Evolutionary conservation across 2,329 filamentous ascomycete species (phyloP).

Genomic region (Botrytis fragariae): DNA sequence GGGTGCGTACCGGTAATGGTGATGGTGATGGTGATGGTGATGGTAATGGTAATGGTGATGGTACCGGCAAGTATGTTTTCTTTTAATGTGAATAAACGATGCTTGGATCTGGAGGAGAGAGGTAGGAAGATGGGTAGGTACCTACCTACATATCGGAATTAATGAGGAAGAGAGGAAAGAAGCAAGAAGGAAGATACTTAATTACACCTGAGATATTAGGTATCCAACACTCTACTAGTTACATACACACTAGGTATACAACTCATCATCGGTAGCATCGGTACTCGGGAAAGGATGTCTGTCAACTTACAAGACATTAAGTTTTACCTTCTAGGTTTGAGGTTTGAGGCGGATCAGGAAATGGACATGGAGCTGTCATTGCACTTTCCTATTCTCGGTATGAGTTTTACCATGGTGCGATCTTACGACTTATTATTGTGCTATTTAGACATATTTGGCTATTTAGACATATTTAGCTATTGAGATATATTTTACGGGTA

Average conservation of each 20-base stretch:
- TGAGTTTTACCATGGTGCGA: not conserved
- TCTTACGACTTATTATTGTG: not conserved
- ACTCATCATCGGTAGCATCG: not conserved
- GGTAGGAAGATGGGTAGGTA: too few species aligned
- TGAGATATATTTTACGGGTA: not conserved
- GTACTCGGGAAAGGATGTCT: not conserved
- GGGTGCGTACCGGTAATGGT: too few species aligned
- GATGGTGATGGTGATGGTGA: too few species aligned
- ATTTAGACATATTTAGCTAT: not conserved
- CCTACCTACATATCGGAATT: too few species aligned
- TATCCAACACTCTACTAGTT: not conserved
- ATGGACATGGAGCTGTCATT: not conserved
- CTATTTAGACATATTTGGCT: not conserved
- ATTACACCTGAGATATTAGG: not conserved
- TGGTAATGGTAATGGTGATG: too few species aligned
- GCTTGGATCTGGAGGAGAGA: too few species aligned
- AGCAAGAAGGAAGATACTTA: too few species aligned
- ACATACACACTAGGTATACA: not conserved
- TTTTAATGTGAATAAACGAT: not conserved
- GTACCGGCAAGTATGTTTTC: not conserved
- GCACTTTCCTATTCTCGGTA: not conserved
- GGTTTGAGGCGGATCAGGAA: too few species aligned
- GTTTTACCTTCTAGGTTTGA: not conserved
- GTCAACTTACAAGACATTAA: not conserved
- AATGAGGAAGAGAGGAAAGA: not conserved